A percentile compares a stretch with the other conserved stretches of the same genome.
Evolutionary conservation across 441 rosid species (phyloP).

Genomic region (Flueggea neowawraea): DNA sequence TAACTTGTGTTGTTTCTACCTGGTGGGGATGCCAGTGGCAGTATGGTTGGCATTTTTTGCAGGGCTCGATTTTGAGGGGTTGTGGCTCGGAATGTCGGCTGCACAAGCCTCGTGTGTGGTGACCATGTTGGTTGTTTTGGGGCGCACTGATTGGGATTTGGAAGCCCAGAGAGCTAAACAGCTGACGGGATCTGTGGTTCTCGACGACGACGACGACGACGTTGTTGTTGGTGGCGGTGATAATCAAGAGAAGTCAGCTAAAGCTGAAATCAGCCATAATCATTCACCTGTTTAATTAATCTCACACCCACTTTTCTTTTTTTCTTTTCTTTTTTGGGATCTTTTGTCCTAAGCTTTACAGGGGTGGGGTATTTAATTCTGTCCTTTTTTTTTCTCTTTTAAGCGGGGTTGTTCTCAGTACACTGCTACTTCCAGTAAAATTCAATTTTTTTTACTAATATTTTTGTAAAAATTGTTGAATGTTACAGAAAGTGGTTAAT

Average conservation of each 20-base stretch:
- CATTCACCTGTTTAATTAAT: too few relatives aligned
- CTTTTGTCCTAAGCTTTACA: too few relatives aligned
- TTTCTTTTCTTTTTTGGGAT: too few relatives aligned
- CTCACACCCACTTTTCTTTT: too few relatives aligned
- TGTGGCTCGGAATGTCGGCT: slow-evolving; percentile 86
- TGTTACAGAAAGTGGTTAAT: too few relatives aligned
- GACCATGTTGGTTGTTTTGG: slow-evolving; percentile 69
- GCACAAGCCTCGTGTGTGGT: slow-evolving; percentile 76
- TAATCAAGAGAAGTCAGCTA: slow-evolving; percentile 13
- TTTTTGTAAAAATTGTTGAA: too few relatives aligned
- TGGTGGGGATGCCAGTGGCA: slow-evolving; percentile 86
- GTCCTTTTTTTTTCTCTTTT: too few relatives aligned
- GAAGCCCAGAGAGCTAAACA: slow-evolving; percentile 59
- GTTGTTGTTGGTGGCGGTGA: not conserved
- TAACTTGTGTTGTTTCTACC: slow-evolving; percentile 76
- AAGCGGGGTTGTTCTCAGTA: too few relatives aligned
- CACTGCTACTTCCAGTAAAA: too few relatives aligned
- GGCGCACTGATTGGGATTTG: slow-evolving; percentile 68
- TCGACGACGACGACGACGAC: slow-evolving; percentile 4
- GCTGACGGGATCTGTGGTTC: slow-evolving; percentile 41
- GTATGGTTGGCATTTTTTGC: slow-evolving; percentile 56
- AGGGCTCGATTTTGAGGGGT: slow-evolving; percentile 64
- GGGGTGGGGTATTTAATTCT: too few relatives aligned
- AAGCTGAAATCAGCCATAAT: slow-evolving; percentile 19
- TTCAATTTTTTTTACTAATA: too few relatives aligned